These are phyloP conservation scores for Capronia coronata DNA, from an alignment of 2,329 filamentous ascomycete species.

Conservation along the genomic window DNA sequence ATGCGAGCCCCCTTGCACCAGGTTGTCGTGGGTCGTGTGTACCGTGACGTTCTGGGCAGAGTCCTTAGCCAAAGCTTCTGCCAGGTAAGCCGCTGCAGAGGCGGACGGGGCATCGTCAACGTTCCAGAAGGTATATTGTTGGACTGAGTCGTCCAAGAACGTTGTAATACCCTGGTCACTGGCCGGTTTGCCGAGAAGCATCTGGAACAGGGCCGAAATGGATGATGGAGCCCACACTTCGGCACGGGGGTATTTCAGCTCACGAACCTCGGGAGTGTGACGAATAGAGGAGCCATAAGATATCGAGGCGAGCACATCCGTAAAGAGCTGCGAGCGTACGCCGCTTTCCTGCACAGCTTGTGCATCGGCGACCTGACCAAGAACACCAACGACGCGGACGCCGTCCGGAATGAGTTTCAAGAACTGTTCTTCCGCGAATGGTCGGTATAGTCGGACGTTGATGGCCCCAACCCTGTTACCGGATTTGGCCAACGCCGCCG, in stretches of 20 bases:
- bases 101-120: constrained; percentile 65
- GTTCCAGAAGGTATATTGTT: constrained; percentile 94
- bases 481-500: constrained; percentile 62
- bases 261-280: constrained; percentile 59
- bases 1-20: constrained; percentile 66
- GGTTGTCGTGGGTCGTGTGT: constrained; percentile 55
- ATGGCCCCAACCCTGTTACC: constrained; percentile 78
- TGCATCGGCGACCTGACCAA: constrained; percentile 78
- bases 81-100: constrained; percentile 57
- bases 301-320: constrained; percentile 81
- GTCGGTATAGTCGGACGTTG: constrained; percentile 87
- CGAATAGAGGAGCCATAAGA: constrained; percentile 67
- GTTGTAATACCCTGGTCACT: constrained; percentile 42
- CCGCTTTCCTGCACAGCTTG: constrained; percentile 66
- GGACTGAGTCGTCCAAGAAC: constrained; percentile 49
- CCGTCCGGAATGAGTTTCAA: constrained; percentile 71
- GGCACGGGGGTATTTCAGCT: constrained; percentile 83
- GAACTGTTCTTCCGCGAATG: constrained; percentile 93
- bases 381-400: constrained; percentile 68
- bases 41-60: constrained; percentile 56
- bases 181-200: constrained; percentile 39
- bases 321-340: constrained; percentile 77
- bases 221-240: constrained; percentile 54
- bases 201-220: constrained; percentile 42
- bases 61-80: constrained; percentile 55